Conservation (phyloP, 176 grass and related monocot species). For the Oryza rufipogon region DNA sequence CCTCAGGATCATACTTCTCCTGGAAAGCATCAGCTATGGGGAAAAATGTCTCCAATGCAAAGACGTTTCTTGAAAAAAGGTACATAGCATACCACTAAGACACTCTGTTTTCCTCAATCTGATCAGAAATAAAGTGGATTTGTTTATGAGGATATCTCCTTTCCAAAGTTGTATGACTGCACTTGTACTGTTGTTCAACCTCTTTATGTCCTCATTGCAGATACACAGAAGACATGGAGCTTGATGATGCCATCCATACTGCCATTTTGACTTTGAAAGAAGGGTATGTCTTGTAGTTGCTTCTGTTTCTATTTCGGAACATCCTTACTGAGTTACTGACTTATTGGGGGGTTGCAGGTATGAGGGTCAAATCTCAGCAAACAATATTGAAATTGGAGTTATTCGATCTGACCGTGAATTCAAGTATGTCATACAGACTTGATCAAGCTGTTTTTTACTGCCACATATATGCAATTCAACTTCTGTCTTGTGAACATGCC, state of each 20-base stretch:
- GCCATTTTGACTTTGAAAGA: constrained; percentile 98
- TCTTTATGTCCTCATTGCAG: constrained; percentile 45
- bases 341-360: constrained; percentile 57
- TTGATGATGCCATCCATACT: constrained; percentile 99
- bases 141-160: neutral
- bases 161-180: constrained; percentile 16
- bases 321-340: constrained; percentile 24
- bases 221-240: constrained; percentile 97
- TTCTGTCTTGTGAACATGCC: neutral
- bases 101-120: constrained; percentile 7
- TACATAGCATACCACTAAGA: constrained; percentile 30
- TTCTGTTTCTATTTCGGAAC: constrained; percentile 13
- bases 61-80: constrained; percentile 98
- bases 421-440: constrained; percentile 50
- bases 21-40: constrained; percentile 99
- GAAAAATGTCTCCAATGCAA: constrained; percentile 97
- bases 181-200: neutral
- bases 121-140: constrained; percentile 25
- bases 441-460: constrained; percentile 5
- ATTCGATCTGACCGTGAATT: constrained; percentile 85
- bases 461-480: neutral
- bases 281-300: constrained; percentile 60
- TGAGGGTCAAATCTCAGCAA: constrained; percentile 93
- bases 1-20: constrained; percentile 98
- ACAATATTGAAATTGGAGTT: constrained; percentile 98